phyloP scores from a whole-genome alignment of 176 grass and related monocot genomes.

The Raddia guianensis region DNA sequence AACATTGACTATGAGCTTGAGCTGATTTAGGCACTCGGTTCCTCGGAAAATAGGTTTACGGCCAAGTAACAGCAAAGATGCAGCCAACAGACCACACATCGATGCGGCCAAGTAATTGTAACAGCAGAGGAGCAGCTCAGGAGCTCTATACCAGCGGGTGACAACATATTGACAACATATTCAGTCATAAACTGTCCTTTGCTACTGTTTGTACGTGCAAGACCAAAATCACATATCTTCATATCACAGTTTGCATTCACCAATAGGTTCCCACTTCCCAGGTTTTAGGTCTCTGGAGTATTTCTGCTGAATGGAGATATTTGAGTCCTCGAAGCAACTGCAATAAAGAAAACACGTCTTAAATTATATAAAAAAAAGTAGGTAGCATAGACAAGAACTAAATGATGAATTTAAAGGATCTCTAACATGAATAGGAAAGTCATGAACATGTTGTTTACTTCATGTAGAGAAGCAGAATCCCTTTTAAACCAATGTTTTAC shows the following conservation, averaged over 20 bases:
- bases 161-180: too few species aligned
- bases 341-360: constrained; percentile 13
- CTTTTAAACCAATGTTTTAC: background rate
- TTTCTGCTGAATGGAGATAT: constrained; percentile 66
- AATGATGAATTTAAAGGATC: constrained; percentile 5
- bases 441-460: background rate
- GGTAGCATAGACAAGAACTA: background rate
- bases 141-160: constrained; percentile 67
- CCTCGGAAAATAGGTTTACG: constrained; percentile 62
- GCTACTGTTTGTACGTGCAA: constrained; percentile 60
- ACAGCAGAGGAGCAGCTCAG: constrained; percentile 59
- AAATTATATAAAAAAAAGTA: constrained; percentile 15
- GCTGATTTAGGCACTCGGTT: constrained; percentile 60
- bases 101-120: constrained; percentile 63
- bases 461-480: constrained; percentile 3
- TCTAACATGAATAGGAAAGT: background rate
- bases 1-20: constrained; percentile 64
- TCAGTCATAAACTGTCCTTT: constrained; percentile 72
- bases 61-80: constrained; percentile 63
- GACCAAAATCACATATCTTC: constrained; percentile 73
- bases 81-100: constrained; percentile 66
- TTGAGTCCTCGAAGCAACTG: constrained; percentile 58
- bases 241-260: constrained; percentile 67
- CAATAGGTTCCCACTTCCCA: constrained; percentile 59
- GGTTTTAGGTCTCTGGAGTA: constrained; percentile 77